phyloP scores from a whole-genome alignment of 2,329 filamentous ascomycete genomes.

The Monosporascus sp. region DNA sequence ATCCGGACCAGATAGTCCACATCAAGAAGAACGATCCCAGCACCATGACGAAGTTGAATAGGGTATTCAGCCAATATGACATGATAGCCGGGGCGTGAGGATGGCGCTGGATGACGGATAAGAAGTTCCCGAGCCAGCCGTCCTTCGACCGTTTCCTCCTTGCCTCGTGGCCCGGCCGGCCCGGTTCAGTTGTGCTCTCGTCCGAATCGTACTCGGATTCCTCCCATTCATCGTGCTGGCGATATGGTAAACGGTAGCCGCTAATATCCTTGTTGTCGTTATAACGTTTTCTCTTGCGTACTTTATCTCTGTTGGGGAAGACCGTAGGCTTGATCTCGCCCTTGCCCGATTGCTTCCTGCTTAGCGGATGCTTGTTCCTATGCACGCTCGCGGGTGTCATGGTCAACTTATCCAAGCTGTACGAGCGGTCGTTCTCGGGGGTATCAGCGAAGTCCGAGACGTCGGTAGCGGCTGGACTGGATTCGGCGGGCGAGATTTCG shows the following conservation, averaged over 20 bases:
- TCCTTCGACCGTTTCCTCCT: conserved; percentile 24
- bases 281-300: conserved; percentile 51
- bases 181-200: conserved; percentile 30
- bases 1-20: conserved; percentile 55
- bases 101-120: conserved; percentile 51
- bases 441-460: conserved; percentile 49
- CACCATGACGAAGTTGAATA: conserved; percentile 59
- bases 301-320: conserved; percentile 37
- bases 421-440: conserved; percentile 44
- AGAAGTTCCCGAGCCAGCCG: conserved; percentile 38
- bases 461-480: conserved; percentile 56
- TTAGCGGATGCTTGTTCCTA: conserved; percentile 34
- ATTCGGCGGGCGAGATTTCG: conserved; percentile 54
- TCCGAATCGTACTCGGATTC: conserved; percentile 49
- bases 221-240: conserved; percentile 37
- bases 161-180: conserved; percentile 13
- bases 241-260: conserved; percentile 38
- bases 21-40: conserved; percentile 35
- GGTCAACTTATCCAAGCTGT: conserved; percentile 37
- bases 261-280: conserved; percentile 49
- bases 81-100: conserved; percentile 55
- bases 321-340: conserved; percentile 54
- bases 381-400: conserved; percentile 45
- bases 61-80: conserved; percentile 54
- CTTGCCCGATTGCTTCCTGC: conserved; percentile 49